These are phyloP conservation scores for Mycena albidolilacea DNA, from an alignment of 768 basidiomycete species.

Conservation along the genomic window DNA sequence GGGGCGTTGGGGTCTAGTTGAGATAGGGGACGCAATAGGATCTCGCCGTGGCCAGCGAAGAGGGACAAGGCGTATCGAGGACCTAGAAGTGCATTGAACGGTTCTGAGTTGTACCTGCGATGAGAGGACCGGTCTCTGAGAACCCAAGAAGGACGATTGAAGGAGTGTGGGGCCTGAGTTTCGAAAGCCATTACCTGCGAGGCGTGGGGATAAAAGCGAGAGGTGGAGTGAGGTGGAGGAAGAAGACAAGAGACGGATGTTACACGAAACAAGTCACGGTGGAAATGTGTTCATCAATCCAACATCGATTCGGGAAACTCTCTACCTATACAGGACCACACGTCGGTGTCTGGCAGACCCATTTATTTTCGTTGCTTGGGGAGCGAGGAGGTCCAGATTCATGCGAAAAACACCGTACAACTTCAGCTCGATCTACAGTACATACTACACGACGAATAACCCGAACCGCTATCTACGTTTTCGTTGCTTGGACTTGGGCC, in stretches of 20 bases:
- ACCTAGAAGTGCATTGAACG: constrained; percentile 2
- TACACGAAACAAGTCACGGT: neutral
- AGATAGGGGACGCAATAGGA: neutral
- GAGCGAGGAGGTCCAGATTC: too few species aligned
- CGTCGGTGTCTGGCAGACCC: too few species aligned
- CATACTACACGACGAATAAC: neutral
- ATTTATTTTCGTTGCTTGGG: too few species aligned
- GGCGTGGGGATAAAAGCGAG: constrained; percentile 7
- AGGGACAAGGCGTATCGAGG: constrained; percentile 8
- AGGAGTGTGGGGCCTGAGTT: constrained; percentile 20
- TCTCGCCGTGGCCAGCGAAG: neutral
- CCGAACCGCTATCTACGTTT: constrained; percentile 25
- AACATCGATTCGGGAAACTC: too few species aligned
- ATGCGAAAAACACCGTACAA: too few species aligned
- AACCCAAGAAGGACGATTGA: constrained; percentile 17
- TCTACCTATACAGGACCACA: too few species aligned
- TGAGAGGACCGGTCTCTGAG: constrained; percentile 8
- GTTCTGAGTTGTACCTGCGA: constrained; percentile 30
- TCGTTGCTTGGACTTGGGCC: constrained; percentile 30
- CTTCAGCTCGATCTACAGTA: neutral
- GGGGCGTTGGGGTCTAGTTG: neutral
- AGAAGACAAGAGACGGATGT: neutral
- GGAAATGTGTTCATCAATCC: too few species aligned
- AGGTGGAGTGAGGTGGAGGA: constrained; percentile 3
- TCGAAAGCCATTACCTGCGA: constrained; percentile 8